Evolutionary conservation across 106 monocot genomes (phyloP), one percentile per base, ranked within the genome.

Genomic region (Acanthochlamys bracteata): DNA sequence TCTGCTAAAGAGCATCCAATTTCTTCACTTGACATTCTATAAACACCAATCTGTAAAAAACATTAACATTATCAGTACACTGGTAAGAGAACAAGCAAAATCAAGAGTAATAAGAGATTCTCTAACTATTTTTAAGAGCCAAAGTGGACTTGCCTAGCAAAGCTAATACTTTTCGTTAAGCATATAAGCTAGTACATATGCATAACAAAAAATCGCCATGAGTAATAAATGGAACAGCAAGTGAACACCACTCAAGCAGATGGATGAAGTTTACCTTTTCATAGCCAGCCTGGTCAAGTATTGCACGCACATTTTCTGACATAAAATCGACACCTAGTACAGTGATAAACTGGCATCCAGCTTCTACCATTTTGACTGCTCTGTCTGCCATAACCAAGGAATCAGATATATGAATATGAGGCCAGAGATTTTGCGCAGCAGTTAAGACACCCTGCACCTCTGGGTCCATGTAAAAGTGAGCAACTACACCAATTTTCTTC

Each of bases 401-500:
- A 83, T 99, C 98, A 55, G 98, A 99, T 59, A 99, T 99, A 61
- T 89, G 77, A 39, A 99, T 89, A 66, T 99, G 88, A 71, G 92
- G 98, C 98, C 92, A 92, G 15, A 65, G 72, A 53, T 77, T 92
- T 60, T 89, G 88, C 59, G 92, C 92, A 61, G 91, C 88, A 68
- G 98, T 99, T 60, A 99, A 75, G 26, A 99, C 73, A 61, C 98
- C 98, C 66, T 99, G 98, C 22, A 92, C 98, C 73, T 92, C 98
- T 59, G 92, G 98, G 69, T 99, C 98, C 92, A 99, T 99, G 69
- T 99, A 92, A 65, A 99, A 99, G 59, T 99, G 92, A 42, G 98
- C 88, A 61, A 92, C 98, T 65, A 99, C 79, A 60, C 98, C 98
- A 74, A 99, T 99, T 76, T 92, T 83, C 66, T 99, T 99, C 61